phyloP scores from a whole-genome alignment of 345 rosid species.

The Cochlearia excelsa region DNA sequence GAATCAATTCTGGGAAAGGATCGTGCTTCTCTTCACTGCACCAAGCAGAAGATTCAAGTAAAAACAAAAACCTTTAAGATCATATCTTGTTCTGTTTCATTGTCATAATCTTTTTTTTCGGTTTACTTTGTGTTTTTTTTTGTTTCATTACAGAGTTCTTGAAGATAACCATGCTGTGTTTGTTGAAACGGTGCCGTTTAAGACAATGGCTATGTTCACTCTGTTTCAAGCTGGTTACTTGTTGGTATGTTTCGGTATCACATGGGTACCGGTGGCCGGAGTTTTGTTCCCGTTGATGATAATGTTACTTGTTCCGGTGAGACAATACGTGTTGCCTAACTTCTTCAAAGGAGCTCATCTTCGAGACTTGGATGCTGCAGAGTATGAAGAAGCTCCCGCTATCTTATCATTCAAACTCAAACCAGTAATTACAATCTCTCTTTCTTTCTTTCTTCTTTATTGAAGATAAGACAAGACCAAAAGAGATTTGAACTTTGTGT shows the following conservation, averaged over 20 bases:
- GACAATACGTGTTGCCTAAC: slow-evolving; percentile 82
- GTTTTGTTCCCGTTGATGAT: slow-evolving; percentile 88
- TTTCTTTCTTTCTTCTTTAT: slow-evolving; percentile 8
- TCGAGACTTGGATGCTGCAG: slow-evolving; percentile 93
- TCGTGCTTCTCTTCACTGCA: slow-evolving; percentile 81
- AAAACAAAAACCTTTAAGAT: slow-evolving; percentile 9
- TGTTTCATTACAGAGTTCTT: slow-evolving; percentile 52
- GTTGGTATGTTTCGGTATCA: slow-evolving; percentile 79
- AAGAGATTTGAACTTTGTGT: not conserved
- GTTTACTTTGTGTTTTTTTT: no score
- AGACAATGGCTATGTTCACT: slow-evolving; percentile 70
- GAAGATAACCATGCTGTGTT: slow-evolving; percentile 81
- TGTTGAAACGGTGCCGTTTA: slow-evolving; percentile 91
- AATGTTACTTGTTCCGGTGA: slow-evolving; percentile 85
- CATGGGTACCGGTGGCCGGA: slow-evolving; percentile 97
- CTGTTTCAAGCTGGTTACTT: slow-evolving; percentile 74
- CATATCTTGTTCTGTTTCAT: not conserved
- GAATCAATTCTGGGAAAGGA: slow-evolving; percentile 97
- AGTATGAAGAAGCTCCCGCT: slow-evolving; percentile 92
- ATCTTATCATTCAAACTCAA: slow-evolving; percentile 56
- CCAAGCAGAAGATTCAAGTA: slow-evolving; percentile 95
- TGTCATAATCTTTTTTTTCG: not conserved
- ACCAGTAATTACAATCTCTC: slow-evolving; percentile 42
- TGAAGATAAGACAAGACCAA: not conserved
- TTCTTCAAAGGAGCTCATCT: slow-evolving; percentile 87